Percentiles rank a stretch among this genome's conserved stretches.
These are phyloP conservation scores for Apiospora pterosperma DNA, from an alignment of 2,329 filamentous ascomycete species.

Conservation along the genomic window DNA sequence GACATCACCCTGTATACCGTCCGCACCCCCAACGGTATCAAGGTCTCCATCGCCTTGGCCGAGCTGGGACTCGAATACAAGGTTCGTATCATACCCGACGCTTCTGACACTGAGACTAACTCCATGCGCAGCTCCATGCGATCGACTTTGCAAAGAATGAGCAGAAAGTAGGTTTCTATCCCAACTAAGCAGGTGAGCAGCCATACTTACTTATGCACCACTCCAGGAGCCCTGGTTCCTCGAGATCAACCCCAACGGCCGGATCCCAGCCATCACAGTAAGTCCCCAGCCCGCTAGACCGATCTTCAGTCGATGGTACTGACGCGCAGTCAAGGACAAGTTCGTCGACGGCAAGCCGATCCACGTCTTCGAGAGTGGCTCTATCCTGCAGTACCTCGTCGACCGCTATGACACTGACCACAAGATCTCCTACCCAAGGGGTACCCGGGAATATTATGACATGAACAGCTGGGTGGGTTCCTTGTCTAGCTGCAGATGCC, in stretches of 20 bases:
- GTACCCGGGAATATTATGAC: conserved; percentile 73
- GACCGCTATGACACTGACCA: conserved; percentile 78
- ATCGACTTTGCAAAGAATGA: conserved; percentile 71
- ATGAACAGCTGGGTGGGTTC: conserved; percentile 67
- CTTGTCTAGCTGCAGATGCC: not conserved
- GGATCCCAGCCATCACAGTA: conserved; percentile 78
- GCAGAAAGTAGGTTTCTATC: conserved; percentile 57
- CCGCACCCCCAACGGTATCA: conserved; percentile 85
- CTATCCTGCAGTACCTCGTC: conserved; percentile 80
- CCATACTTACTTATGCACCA: not conserved
- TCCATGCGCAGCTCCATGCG: conserved; percentile 41
- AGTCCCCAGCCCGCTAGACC: not conserved
- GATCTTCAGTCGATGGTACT: not conserved
- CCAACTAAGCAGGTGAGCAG: not conserved
- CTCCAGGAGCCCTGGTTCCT: conserved; percentile 72
- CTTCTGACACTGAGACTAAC: not conserved
- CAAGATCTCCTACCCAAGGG: conserved; percentile 76
- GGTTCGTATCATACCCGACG: conserved; percentile 30
- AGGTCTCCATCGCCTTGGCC: conserved; percentile 81
- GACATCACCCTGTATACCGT: conserved; percentile 80
- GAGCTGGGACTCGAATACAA: conserved; percentile 83
- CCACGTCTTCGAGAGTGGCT: conserved; percentile 76
- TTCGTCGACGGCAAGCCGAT: conserved; percentile 66
- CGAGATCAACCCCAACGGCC: conserved; percentile 88
- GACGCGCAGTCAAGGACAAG: conserved; percentile 47